phyloP scores from a whole-genome alignment of 2,329 filamentous ascomycete species.

The Fusarium algeriense region DNA sequence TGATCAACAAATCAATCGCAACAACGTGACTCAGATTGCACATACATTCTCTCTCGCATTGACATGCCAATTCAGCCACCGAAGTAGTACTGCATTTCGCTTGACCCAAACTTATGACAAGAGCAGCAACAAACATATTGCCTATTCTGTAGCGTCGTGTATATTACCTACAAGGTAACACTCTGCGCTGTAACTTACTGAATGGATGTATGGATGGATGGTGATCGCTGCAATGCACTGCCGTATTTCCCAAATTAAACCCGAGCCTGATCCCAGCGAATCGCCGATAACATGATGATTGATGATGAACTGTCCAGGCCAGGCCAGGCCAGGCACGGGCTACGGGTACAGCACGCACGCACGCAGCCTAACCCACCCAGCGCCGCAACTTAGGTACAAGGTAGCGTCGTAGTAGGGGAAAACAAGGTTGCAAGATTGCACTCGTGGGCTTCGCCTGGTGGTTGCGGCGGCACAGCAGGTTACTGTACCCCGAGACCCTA shows the following conservation, averaged over 20 bases:
- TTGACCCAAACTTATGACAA: background rate
- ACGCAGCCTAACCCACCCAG: slow-evolving; percentile 1
- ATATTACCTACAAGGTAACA: slow-evolving; percentile 11
- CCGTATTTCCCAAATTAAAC: slow-evolving; percentile 30
- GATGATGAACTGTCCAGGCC: slow-evolving; percentile 2
- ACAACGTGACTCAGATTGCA: slow-evolving; percentile 12
- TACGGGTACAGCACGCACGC: slow-evolving; percentile 19
- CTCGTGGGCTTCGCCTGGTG: slow-evolving; percentile 11
- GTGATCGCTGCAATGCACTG: slow-evolving; percentile 11
- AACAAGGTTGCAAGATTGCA: slow-evolving; percentile 27
- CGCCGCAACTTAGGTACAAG: background rate
- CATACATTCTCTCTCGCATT: background rate
- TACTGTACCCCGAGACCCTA: slow-evolving; percentile 37
- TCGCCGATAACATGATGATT: slow-evolving; percentile 3
- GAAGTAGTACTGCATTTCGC: slow-evolving; percentile 31
- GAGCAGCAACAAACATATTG: background rate
- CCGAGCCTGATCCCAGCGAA: slow-evolving; percentile 12
- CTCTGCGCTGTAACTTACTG: slow-evolving; percentile 16
- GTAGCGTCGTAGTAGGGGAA: background rate
- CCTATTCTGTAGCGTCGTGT: background rate
- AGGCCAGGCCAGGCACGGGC: slow-evolving; percentile 14
- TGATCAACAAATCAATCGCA: slow-evolving; percentile 1
- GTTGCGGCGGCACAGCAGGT: slow-evolving; percentile 34
- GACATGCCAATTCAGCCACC: background rate
- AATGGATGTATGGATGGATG: background rate